Percentiles rank a stretch among this genome's conserved stretches.
Conservation (phyloP, 139 green algal species). For the Spirogloea muscicola region DNA sequence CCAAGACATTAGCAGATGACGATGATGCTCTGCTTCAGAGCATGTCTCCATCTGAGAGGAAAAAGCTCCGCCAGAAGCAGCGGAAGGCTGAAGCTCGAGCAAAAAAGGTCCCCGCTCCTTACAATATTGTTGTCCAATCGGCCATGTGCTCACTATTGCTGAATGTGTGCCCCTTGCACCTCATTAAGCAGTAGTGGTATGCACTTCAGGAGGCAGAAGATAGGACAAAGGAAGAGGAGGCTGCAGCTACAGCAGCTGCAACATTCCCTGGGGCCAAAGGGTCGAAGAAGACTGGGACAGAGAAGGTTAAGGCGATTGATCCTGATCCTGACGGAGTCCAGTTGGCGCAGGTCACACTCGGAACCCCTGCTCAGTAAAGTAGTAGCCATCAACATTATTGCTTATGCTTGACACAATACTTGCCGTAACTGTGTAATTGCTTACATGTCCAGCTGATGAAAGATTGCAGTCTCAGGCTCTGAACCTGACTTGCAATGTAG, state of each 20-base stretch:
- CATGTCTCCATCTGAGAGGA: constrained; percentile 36
- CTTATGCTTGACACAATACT: too few species aligned
- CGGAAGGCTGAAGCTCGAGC: constrained; percentile 39
- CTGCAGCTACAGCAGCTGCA: constrained; percentile 14
- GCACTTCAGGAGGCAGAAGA: constrained; percentile 54
- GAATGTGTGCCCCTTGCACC: neutral
- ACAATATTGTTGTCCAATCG: too few species aligned
- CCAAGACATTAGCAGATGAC: constrained; percentile 9
- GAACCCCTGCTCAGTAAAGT: too few species aligned
- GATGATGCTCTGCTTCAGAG: constrained; percentile 26
- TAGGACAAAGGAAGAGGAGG: constrained; percentile 45
- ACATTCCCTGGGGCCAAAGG: constrained; percentile 37
- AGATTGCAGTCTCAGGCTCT: too few species aligned
- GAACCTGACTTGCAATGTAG: too few species aligned
- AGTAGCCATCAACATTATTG: too few species aligned
- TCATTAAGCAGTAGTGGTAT: neutral
- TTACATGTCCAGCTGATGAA: too few species aligned
- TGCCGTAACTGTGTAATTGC: too few species aligned
- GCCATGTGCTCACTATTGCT: neutral
- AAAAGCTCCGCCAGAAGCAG: constrained; percentile 50
- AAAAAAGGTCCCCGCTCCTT: constrained; percentile 55
- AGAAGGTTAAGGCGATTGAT: too few species aligned
- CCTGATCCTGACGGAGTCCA: constrained; percentile 78
- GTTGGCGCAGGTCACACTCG: constrained; percentile 65
- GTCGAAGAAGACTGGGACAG: constrained; percentile 44